Conservation (phyloP, 2,329 filamentous ascomycete genomes). For the Aspergillus awamori region DNA sequence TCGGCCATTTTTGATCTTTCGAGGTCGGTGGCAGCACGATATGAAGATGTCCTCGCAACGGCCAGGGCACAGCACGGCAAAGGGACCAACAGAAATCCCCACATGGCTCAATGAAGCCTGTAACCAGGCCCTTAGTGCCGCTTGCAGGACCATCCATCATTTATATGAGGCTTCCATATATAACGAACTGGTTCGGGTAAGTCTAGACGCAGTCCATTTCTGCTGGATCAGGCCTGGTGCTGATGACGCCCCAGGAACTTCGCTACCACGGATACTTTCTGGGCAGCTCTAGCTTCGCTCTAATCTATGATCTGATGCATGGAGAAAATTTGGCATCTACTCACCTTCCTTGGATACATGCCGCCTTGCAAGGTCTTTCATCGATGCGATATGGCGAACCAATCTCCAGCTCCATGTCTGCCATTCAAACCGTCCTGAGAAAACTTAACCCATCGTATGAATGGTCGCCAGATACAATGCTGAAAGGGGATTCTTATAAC, state of each 20-base stretch:
- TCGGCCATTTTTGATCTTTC: constrained; percentile 49
- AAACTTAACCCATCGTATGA: constrained; percentile 37
- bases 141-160: constrained; percentile 46
- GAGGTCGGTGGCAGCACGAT: constrained; percentile 46
- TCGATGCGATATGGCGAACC: constrained; percentile 39
- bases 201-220: not conserved
- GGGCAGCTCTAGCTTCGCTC: constrained; percentile 45
- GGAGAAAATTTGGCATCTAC: constrained; percentile 39
- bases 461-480: constrained; percentile 22
- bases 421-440: constrained; percentile 37
- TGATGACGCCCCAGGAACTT: constrained; percentile 38
- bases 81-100: constrained; percentile 32
- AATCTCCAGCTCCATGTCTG: constrained; percentile 31
- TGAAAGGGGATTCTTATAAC: not conserved
- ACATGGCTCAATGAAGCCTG: constrained; percentile 51
- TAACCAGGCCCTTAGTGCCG: constrained; percentile 46
- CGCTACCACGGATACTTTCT: constrained; percentile 52
- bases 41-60: constrained; percentile 21
- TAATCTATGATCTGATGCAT: constrained; percentile 50
- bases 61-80: constrained; percentile 5
- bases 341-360: constrained; percentile 49
- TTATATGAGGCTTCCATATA: constrained; percentile 44
- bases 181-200: constrained; percentile 46
- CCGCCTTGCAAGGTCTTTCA: constrained; percentile 40
- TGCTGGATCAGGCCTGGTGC: not conserved